Base-by-base conservation (phyloP, 768 basidiomycete species). In the Tephrocybe sp. region DNA sequence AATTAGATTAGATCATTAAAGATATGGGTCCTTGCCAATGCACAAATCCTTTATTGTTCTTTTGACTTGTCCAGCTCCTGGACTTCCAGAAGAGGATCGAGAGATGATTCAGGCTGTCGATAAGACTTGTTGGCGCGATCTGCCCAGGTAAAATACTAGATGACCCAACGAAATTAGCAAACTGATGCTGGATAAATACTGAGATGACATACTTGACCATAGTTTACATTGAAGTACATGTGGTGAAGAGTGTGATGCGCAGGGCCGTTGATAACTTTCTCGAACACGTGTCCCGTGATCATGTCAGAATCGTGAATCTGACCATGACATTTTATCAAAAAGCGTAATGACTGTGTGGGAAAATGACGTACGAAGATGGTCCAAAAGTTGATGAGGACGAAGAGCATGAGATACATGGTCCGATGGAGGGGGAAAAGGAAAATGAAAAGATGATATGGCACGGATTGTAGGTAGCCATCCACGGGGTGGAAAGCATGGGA, bases 281-380 rank as follows among this genome's bases (percentile, higher is more conserved):
- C 96, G 4, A 97, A 78, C 4, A 84, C 73, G 64, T 92, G 87
- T 3, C 89, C 95, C 24, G 92, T 91, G 62, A 98, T 84, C 96
- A 99, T 98, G 73, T 98, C 97, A 3, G 92, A 95, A 69, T 99
- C 97, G 64, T 99, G 96, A 58, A 99, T 99, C 92, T 93, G 62
- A 22, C 7, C 3, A 28, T 24, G 9, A 16, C 25, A 51, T 19
- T 31, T 46, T 30, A 43, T 44, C 16, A 50, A 42, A 35, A 47
- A 16, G 25, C 21, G 32, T 31, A 28, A 25, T 35, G 18, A 27
- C 27, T 30, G 5, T 24, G 9, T 2, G 19, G 16, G 30, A 21
- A 21, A 27, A n/a, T 47, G n/a, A 75, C 85, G 44, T 63, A 92
- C 91, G 52, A 97, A 78, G 66, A 98, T 94, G 53, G 74, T 84